phyloP scores from a whole-genome alignment of 495 filamentous ascomycete genomes.

The Daldinia caldariorum region DNA sequence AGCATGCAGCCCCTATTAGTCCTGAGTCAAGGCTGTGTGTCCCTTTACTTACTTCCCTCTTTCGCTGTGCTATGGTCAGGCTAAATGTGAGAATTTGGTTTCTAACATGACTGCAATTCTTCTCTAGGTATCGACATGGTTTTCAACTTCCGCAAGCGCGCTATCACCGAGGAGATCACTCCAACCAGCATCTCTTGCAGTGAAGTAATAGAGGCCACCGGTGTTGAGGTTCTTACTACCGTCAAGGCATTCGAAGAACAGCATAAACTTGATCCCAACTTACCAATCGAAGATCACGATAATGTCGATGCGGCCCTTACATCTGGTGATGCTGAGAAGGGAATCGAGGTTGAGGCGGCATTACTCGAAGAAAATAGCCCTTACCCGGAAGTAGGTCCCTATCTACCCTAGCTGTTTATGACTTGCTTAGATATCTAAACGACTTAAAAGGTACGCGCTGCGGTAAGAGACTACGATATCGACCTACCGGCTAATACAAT shows the following conservation, averaged over 20 bases:
- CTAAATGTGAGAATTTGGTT: constrained; percentile 7
- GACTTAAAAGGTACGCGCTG: constrained; percentile 63
- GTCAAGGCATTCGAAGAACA: constrained; percentile 64
- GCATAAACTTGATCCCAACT: constrained; percentile 75
- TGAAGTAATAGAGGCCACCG: constrained; percentile 31
- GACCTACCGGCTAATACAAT: constrained; percentile 74
- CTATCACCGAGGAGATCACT: constrained; percentile 37
- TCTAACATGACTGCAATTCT: constrained; percentile 14
- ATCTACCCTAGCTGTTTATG: constrained; percentile 33
- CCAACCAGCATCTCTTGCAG: constrained; percentile 37
- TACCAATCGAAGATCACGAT: constrained; percentile 69
- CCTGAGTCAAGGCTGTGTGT: background rate
- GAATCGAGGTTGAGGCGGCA: constrained; percentile 64
- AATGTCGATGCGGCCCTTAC: constrained; percentile 69
- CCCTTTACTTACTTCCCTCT: background rate
- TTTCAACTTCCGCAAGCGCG: constrained; percentile 47
- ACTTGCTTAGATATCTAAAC: constrained; percentile 50
- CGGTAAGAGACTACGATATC: constrained; percentile 71
- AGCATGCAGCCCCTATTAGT: constrained; percentile 14
- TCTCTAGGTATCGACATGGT: constrained; percentile 17
- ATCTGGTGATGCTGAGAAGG: constrained; percentile 62
- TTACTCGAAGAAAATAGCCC: constrained; percentile 72
- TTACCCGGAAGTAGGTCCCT: constrained; percentile 68
- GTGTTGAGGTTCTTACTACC: constrained; percentile 48
- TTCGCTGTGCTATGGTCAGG: background rate